These are phyloP conservation scores for Sarcodon aspratus DNA, from an alignment of 768 basidiomycete species.

Conservation along the genomic window DNA sequence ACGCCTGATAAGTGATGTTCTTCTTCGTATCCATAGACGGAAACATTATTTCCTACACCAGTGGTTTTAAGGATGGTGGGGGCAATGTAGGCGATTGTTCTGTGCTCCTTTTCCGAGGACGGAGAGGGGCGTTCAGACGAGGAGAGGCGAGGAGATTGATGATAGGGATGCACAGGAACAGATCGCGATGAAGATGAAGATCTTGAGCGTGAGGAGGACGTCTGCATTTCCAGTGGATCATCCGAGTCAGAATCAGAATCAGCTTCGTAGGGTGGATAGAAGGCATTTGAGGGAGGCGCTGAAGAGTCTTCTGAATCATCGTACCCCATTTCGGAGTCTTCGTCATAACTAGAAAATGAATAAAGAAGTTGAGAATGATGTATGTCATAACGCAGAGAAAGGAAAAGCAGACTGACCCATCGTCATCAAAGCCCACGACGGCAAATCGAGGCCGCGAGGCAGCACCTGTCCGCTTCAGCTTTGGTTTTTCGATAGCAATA, in stretches of 20 bases:
- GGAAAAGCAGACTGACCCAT: conserved; percentile 38
- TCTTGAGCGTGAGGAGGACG: conserved; percentile 21
- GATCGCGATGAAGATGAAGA: conserved; percentile 29
- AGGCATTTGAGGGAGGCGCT: conserved; percentile 15
- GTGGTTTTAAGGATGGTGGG: conserved; percentile 83
- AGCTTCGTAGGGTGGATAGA: conserved; percentile 5
- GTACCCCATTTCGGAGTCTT: conserved; percentile 50
- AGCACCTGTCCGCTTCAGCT: conserved; percentile 18
- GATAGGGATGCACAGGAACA: conserved; percentile 8
- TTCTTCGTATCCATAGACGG: conserved; percentile 15
- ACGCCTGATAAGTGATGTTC: conserved; percentile 22
- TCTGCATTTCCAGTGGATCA: conserved; percentile 57
- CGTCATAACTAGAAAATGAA: conserved; percentile 40
- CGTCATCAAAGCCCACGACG: conserved; percentile 26
- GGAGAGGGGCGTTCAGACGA: conserved; percentile 17
- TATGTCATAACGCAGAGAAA: conserved; percentile 2
- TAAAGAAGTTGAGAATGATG: conserved; percentile 4
- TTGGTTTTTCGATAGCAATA: conserved; percentile 80
- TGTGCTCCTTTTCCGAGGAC: conserved; percentile 34
- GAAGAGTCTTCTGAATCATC: conserved; percentile 33
- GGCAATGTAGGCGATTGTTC: conserved; percentile 65
- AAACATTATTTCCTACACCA: conserved; percentile 29
- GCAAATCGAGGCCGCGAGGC: conserved; percentile 10
- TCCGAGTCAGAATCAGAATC: conserved; percentile 33
- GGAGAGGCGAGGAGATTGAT: conserved; percentile 2